phyloP scores from a whole-genome alignment of 305 asterid genomes.

The Fraxinus velutina region DNA sequence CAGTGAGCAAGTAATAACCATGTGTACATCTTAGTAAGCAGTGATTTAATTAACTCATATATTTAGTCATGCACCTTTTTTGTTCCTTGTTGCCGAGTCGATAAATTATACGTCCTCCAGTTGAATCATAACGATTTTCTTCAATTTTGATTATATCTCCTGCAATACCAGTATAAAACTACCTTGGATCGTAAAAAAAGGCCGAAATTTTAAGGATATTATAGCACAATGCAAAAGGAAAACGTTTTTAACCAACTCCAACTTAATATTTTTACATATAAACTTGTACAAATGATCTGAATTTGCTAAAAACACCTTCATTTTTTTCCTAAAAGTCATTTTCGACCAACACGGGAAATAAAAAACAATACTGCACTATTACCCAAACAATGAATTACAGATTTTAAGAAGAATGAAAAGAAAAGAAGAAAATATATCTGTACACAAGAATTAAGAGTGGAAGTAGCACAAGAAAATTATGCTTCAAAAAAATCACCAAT shows the following conservation, averaged over 20 bases:
- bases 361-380: conserved; percentile 20
- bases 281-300: background rate
- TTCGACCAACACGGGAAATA: conserved; percentile 16
- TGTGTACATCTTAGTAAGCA: too few relatives aligned
- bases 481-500: conserved; percentile 14
- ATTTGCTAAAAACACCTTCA: background rate
- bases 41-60: too few relatives aligned
- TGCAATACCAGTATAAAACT: too few relatives aligned
- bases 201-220: background rate
- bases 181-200: too few relatives aligned
- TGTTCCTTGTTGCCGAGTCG: too few relatives aligned
- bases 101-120: too few relatives aligned
- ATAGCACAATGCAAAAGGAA: background rate
- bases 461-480: conserved; percentile 25
- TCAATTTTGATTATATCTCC: too few relatives aligned
- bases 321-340: conserved; percentile 3
- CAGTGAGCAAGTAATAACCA: too few relatives aligned
- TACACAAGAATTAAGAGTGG: conserved; percentile 42
- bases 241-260: background rate
- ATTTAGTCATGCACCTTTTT: too few relatives aligned
- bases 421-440: conserved; percentile 20
- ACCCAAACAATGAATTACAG: conserved; percentile 35
- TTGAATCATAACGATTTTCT: too few relatives aligned
- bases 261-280: background rate
- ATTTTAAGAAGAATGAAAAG: conserved; percentile 24